Evolutionary conservation across 2,329 filamentous ascomycete genomes (phyloP).

Genomic region (Fusarium acutatum): DNA sequence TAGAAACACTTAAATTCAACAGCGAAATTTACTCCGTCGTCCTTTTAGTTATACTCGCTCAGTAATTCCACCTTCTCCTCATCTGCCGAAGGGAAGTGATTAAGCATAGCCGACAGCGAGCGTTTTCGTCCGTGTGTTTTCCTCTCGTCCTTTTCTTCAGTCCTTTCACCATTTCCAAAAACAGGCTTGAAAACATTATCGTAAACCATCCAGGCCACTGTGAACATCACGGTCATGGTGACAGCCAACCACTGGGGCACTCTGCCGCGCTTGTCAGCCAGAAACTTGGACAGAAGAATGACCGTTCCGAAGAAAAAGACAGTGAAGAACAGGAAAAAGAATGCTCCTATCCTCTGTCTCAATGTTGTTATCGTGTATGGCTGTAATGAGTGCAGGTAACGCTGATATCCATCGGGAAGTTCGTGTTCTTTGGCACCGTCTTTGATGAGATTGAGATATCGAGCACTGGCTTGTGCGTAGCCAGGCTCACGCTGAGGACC

Average conservation of each 20-base stretch:
- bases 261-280: constrained; percentile 72
- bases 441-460: constrained; percentile 83
- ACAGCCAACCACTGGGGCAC: constrained; percentile 73
- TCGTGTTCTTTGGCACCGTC: constrained; percentile 81
- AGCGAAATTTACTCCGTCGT: too few species aligned
- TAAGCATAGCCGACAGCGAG: constrained; percentile 9
- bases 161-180: constrained; percentile 89
- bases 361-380: constrained; percentile 75
- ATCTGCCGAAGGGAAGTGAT: constrained; percentile 18
- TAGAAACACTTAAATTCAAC: not conserved
- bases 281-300: constrained; percentile 52
- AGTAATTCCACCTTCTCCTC: constrained; percentile 40
- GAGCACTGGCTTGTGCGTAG: constrained; percentile 83
- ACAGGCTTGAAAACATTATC: constrained; percentile 60
- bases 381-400: constrained; percentile 73
- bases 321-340: constrained; percentile 69
- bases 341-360: constrained; percentile 72
- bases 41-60: constrained; percentile 6
- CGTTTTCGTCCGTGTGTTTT: not conserved
- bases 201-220: constrained; percentile 55
- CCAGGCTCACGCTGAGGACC: constrained; percentile 65
- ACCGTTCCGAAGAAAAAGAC: constrained; percentile 63
- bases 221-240: constrained; percentile 62
- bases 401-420: constrained; percentile 81
- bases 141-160: constrained; percentile 45